These are phyloP conservation scores for Penicillium aurantiogriseum DNA, from an alignment of 2,329 filamentous ascomycete genomes.

Conservation along the genomic window DNA sequence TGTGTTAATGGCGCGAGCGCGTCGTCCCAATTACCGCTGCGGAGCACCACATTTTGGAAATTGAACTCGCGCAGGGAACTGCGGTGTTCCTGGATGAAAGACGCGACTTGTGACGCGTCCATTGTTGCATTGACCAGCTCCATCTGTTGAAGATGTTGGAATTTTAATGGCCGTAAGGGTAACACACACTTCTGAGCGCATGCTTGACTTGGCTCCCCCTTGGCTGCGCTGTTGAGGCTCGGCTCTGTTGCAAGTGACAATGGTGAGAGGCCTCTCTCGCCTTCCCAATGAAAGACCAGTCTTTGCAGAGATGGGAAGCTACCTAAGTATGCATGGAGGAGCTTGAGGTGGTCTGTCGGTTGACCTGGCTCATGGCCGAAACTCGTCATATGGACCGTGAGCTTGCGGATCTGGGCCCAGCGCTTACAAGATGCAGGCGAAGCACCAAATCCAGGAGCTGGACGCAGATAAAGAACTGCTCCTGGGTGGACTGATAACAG, in stretches of 20 bases:
- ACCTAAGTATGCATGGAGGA: constrained; percentile 77
- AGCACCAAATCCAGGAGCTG: constrained; percentile 70
- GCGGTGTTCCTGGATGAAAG: constrained; percentile 66
- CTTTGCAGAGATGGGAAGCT: constrained; percentile 66
- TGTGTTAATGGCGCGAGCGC: constrained; percentile 69
- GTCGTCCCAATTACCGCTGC: constrained; percentile 75
- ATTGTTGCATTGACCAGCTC: not conserved
- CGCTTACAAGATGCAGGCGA: constrained; percentile 68
- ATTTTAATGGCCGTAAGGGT: constrained; percentile 58
- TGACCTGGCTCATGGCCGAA: constrained; percentile 60
- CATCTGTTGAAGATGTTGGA: constrained; percentile 38
- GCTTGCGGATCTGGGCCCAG: constrained; percentile 74
- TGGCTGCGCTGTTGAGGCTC: constrained; percentile 58
- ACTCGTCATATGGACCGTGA: constrained; percentile 70
- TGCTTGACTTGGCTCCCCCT: constrained; percentile 17
- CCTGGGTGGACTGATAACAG: constrained; percentile 72
- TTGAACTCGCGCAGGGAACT: constrained; percentile 72
- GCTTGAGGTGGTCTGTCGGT: constrained; percentile 68
- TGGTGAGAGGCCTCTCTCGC: constrained; percentile 70
- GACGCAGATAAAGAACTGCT: constrained; percentile 74
- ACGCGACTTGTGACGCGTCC: constrained; percentile 35
- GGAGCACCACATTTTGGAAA: constrained; percentile 72
- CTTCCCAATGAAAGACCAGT: constrained; percentile 75
- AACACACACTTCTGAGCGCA: not conserved
- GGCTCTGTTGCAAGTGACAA: constrained; percentile 68